Conservation (phyloP, 129 eudicot genomes). For the Lonicera japonica region DNA sequence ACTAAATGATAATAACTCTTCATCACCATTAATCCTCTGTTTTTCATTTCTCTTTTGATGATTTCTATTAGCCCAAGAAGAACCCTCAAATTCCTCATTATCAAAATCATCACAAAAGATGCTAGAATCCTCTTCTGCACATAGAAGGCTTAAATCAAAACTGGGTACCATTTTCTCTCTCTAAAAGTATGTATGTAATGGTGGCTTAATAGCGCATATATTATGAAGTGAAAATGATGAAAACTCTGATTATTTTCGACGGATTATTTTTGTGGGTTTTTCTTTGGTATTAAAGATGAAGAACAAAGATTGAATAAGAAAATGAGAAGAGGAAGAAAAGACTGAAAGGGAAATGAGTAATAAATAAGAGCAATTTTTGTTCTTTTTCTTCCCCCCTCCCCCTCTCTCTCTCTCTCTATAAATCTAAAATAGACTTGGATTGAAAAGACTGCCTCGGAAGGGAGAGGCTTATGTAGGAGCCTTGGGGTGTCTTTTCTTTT, state of each 20-base stretch:
- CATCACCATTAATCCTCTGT: constrained; percentile 20
- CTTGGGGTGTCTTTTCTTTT: background rate
- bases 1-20: constrained; percentile 16
- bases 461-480: background rate
- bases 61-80: constrained; percentile 14
- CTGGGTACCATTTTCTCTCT: constrained; percentile 47
- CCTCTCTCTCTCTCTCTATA: background rate
- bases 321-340: background rate
- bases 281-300: background rate
- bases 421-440: background rate
- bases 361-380: background rate
- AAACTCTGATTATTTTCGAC: background rate
- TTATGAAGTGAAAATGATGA: background rate
- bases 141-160: constrained; percentile 60
- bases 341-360: background rate
- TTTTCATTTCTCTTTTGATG: constrained; percentile 23
- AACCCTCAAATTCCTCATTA: constrained; percentile 23
- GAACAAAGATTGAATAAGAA: background rate
- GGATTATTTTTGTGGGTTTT: too few relatives aligned
- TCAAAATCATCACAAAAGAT: constrained; percentile 20
- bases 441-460: background rate
- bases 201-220: background rate
- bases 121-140: constrained; percentile 55
- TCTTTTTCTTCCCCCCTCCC: too few relatives aligned
- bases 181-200: background rate